Conservation (phyloP, 768 basidiomycete species). For the Antrodiella citrinella region DNA sequence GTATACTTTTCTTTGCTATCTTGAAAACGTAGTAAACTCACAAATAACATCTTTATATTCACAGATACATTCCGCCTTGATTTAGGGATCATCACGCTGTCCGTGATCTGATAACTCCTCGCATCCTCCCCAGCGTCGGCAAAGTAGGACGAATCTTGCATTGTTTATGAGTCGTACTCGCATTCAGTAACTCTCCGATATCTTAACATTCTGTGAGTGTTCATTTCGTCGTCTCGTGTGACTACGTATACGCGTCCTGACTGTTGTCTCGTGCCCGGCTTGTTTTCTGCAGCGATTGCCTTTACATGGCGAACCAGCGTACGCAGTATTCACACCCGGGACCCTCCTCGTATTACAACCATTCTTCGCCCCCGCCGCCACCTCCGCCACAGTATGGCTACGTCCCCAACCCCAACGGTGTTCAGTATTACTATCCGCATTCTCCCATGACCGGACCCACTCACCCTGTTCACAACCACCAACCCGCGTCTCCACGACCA, state of each 20-base stretch:
- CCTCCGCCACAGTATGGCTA: conserved; percentile 19
- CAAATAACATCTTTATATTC: not conserved
- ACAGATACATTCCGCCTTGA: not conserved
- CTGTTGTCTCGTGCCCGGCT: not conserved
- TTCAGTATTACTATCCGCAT: conserved; percentile 26
- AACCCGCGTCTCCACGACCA: conserved; percentile 29
- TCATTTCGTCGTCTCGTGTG: not conserved
- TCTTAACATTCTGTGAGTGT: not conserved
- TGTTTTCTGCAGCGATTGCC: not conserved
- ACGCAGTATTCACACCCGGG: conserved; percentile 26
- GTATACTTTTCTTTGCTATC: not conserved
- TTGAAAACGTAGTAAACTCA: not conserved
- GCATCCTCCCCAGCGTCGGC: not conserved
- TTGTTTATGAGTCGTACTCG: not conserved
- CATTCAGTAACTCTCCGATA: conserved; percentile 1
- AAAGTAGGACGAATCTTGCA: not conserved
- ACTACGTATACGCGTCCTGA: not conserved
- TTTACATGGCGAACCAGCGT: conserved; percentile 23
- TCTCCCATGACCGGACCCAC: conserved; percentile 31
- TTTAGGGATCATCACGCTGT: not conserved
- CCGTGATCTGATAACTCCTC: not conserved
- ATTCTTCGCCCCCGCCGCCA: conserved; percentile 19
- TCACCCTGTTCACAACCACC: conserved; percentile 23
- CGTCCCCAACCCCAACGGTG: conserved; percentile 13
- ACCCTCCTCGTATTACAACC: conserved; percentile 24